Evolutionary conservation across 2,329 filamentous ascomycete genomes (phyloP), one percentile per base, ranked within the genome.

Genomic region (Aspergillus novoparasiticus): DNA sequence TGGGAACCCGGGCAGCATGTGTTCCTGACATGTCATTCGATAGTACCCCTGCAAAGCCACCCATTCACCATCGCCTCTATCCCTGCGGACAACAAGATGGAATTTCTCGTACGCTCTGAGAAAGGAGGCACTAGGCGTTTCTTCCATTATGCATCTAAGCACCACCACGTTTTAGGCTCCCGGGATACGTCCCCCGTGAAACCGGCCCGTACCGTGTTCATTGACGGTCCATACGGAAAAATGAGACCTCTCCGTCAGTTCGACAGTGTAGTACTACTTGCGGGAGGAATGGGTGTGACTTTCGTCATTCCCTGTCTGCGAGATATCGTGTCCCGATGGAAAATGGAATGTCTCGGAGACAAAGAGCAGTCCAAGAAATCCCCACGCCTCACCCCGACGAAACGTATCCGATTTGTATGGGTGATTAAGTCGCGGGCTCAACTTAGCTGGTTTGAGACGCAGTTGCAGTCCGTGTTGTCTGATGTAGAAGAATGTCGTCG

Each of bases 1-100:
- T 90, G 88, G 88, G 80, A 74, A 32, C 81, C 88, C 3, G 88
- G 88, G 1, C 87, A 90, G 64, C 87, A 90, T 71, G 81, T 86
- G 0, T 88, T 89, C 67, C 75, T 90, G 2, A 84, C 85, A 6
- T 88, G 81, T 68, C 87, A 85, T 68, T 80, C 80, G 0, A 72
- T 88, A 43, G 80, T 82, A 21, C 86, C 86, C 0, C 74, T 90
- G 2, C 86, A 89, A 69, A 85, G 83, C 28, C 88, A 90, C 66
- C 88, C 88, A 0, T 90, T 90, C 69, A 89, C 87, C 1, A 86
- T 90, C 62, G 78, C 84, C 3, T 86, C 84, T 1, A 79, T 88
- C 14, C 84, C 85, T 0, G 78, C 79, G 45, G 86, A 88, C 68
- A 79, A 80, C 1, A 83, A 80, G 61, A 79, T 88, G 72, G 84